A percentile compares a stretch with the other conserved stretches of the same genome.
Evolutionary conservation across 805 yeast species (phyloP).

Genomic region (Starmera pachycereana): DNA sequence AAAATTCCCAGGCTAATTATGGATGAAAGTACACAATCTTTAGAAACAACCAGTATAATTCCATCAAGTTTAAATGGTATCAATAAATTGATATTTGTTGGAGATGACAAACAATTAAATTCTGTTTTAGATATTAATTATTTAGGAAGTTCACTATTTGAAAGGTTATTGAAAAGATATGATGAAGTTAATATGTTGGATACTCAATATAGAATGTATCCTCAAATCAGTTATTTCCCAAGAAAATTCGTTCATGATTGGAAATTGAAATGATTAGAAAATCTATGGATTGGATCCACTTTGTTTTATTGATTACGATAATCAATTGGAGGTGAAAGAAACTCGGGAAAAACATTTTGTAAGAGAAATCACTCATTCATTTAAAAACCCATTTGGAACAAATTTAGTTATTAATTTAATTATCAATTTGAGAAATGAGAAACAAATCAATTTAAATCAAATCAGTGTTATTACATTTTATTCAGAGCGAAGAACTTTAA

Average conservation of each 20-base stretch:
- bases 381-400: slow-evolving; percentile 45
- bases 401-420: slow-evolving; percentile 35
- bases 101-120: slow-evolving; percentile 68
- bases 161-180: slow-evolving; percentile 50
- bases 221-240: slow-evolving; percentile 49
- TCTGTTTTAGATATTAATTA: slow-evolving; percentile 61
- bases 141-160: slow-evolving; percentile 57
- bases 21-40: slow-evolving; percentile 74
- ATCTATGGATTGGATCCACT: slow-evolving; percentile 44
- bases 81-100: slow-evolving; percentile 58
- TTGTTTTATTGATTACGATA: slow-evolving; percentile 45
- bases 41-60: slow-evolving; percentile 61
- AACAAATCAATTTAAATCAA: slow-evolving; percentile 35
- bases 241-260: slow-evolving; percentile 39
- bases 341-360: slow-evolving; percentile 33
- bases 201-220: slow-evolving; percentile 62
- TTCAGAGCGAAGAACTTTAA: slow-evolving; percentile 58
- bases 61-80: slow-evolving; percentile 63
- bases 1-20: slow-evolving; percentile 64
- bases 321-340: slow-evolving; percentile 32
- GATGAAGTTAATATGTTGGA: slow-evolving; percentile 59
- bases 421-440: slow-evolving; percentile 40
- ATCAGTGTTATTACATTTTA: slow-evolving; percentile 71
- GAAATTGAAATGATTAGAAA: slow-evolving; percentile 33
- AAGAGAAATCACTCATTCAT: slow-evolving; percentile 46